Conservation (phyloP, 345 rosid genomes). For the Arabidopsis suecica region DNA sequence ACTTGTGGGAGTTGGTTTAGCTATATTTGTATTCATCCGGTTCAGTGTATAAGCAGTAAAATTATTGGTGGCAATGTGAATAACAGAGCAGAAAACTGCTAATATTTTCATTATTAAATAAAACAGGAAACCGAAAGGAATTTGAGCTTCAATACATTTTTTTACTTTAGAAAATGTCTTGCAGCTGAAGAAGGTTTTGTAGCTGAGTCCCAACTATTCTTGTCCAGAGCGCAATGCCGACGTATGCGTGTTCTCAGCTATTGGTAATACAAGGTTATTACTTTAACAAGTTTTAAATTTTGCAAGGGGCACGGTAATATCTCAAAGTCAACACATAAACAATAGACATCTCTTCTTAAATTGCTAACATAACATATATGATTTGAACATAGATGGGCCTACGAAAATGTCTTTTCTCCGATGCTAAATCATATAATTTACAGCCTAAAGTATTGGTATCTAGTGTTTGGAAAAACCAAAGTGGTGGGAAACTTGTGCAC, state of each 20-base stretch:
- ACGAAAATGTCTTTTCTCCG: slow-evolving; percentile 23
- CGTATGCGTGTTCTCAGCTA: slow-evolving; percentile 24
- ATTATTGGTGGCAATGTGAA: slow-evolving; percentile 1
- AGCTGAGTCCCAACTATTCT: background rate
- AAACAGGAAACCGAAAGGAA: background rate
- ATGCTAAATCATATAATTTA: slow-evolving; percentile 39
- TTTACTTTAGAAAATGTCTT: background rate
- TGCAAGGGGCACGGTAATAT: background rate
- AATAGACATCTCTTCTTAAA: background rate
- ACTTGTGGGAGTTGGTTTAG: background rate
- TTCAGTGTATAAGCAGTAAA: background rate
- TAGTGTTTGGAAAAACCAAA: slow-evolving; percentile 31
- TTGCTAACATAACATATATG: background rate
- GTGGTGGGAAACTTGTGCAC: slow-evolving; percentile 48
- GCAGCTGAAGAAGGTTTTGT: background rate
- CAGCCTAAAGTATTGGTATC: slow-evolving; percentile 29
- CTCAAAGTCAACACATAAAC: slow-evolving; percentile 25
- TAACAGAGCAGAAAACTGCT: background rate
- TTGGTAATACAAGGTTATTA: background rate
- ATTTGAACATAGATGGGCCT: slow-evolving; percentile 20
- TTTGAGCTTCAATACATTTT: background rate
- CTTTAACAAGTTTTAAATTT: background rate
- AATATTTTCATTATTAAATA: background rate
- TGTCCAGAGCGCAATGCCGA: background rate
- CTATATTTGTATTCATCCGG: background rate